phyloP scores from a whole-genome alignment of 192 early-diverging fungal genomes.

The Coemansia sp. region DNA sequence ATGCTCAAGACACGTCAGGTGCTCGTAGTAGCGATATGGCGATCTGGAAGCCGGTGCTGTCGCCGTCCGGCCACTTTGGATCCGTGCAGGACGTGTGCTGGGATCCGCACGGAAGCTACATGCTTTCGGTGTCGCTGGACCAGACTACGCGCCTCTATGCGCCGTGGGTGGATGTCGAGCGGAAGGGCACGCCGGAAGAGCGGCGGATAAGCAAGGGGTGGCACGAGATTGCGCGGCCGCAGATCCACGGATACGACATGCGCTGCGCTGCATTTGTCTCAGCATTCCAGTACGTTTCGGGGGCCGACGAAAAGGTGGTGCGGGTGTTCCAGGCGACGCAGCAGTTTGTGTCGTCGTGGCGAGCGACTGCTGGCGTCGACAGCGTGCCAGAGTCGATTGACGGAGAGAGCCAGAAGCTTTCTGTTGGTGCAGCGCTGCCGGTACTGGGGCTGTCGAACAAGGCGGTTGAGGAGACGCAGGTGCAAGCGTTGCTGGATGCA shows the following conservation, averaged over 20 bases:
- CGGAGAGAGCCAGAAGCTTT: constrained; percentile 25
- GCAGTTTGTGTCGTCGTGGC: constrained; percentile 70
- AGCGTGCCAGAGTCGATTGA: not conserved
- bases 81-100: constrained; percentile 80
- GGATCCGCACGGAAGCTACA: constrained; percentile 71
- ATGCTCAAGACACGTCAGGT: not conserved
- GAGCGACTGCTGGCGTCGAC: constrained; percentile 5
- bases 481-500: constrained; percentile 12
- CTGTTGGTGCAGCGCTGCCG: constrained; percentile 76
- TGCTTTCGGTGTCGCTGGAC: constrained; percentile 80
- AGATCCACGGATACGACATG: constrained; percentile 96
- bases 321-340: constrained; percentile 85
- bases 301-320: constrained; percentile 93
- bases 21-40: constrained; percentile 5
- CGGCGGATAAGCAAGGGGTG: constrained; percentile 53
- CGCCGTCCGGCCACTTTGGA: constrained; percentile 80
- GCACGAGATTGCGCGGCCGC: constrained; percentile 93
- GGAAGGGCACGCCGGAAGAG: not conserved
- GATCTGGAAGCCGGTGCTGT: constrained; percentile 68
- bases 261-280: constrained; percentile 79
- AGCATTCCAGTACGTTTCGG: constrained; percentile 75
- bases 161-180: constrained; percentile 59
- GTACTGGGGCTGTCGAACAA: constrained; percentile 96
- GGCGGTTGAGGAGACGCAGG: constrained; percentile 65
- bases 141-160: constrained; percentile 87